Percentiles rank a stretch among this genome's conserved stretches.
phyloP scores from a whole-genome alignment of 805 yeast species.

The Ogataea minuta region DNA sequence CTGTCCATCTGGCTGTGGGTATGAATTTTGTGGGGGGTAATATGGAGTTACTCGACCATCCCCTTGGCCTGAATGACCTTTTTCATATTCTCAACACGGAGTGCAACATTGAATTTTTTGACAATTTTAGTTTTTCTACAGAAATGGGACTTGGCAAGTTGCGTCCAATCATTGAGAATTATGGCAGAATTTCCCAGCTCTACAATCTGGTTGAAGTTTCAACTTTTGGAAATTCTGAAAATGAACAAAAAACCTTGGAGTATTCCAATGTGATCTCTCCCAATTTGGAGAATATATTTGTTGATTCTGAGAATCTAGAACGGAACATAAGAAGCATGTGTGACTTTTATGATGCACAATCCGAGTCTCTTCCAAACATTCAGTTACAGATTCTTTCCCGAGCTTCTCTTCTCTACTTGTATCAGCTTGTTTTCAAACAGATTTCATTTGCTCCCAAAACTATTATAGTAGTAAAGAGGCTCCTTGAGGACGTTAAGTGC shows the following conservation, averaged over 20 bases:
- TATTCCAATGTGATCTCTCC: conserved; percentile 1
- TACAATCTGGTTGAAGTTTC: conserved; percentile 11
- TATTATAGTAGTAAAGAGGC: conserved; percentile 10
- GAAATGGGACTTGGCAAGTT: conserved; percentile 9
- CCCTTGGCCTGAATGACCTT: conserved; percentile 14
- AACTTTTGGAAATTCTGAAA: conserved; percentile 6
- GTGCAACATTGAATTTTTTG: conserved; percentile 15
- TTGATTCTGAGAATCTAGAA: conserved; percentile 11
- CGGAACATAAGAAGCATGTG: conserved; percentile 1
- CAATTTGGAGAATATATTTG: conserved; percentile 12
- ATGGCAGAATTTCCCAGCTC: conserved; percentile 14
- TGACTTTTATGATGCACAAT: neutral
- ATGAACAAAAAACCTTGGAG: conserved; percentile 1
- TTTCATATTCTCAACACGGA: conserved; percentile 5
- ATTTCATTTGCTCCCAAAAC: conserved; percentile 19
- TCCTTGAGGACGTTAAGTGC: conserved; percentile 1
- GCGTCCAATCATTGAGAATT: conserved; percentile 9
- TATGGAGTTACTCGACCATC: neutral
- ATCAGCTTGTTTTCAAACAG: conserved; percentile 16
- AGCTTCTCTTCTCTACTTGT: conserved; percentile 16
- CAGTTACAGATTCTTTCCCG: conserved; percentile 13
- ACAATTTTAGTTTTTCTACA: conserved; percentile 12
- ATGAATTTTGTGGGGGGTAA: neutral
- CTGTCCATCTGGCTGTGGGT: conserved; percentile 11
- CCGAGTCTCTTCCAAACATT: neutral